phyloP scores from a whole-genome alignment of 129 eudicot species.

The Centaurea solstitialis region DNA sequence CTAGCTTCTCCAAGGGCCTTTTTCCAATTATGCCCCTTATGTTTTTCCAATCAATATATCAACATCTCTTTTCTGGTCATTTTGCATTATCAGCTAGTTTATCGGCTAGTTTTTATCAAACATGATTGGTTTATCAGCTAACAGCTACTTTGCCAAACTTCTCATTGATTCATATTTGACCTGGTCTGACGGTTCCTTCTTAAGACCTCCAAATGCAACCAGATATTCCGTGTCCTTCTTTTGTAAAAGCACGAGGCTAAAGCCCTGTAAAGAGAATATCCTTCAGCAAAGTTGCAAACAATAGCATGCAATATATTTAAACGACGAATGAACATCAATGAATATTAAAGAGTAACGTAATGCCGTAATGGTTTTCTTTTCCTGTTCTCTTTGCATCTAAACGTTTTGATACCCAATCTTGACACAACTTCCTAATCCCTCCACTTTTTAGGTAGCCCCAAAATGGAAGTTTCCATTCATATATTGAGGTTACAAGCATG shows the following conservation, averaged over 20 bases:
- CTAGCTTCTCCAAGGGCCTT: neutral
- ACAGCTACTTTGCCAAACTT: neutral
- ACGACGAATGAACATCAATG: neutral
- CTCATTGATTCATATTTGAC: slow-evolving; percentile 29
- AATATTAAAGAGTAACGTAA: neutral
- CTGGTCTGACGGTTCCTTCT: slow-evolving; percentile 96
- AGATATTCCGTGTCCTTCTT: slow-evolving; percentile 76
- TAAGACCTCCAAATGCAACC: slow-evolving; percentile 94
- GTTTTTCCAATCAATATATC: neutral
- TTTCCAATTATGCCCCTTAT: neutral
- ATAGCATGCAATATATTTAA: neutral
- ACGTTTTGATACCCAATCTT: neutral
- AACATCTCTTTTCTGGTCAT: neutral
- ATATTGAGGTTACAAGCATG: neutral
- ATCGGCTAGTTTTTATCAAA: too few relatives aligned
- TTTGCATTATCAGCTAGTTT: neutral
- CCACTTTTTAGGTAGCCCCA: neutral
- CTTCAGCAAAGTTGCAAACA: slow-evolving; percentile 14
- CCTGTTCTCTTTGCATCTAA: neutral
- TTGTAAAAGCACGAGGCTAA: slow-evolving; percentile 87
- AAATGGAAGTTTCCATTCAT: neutral
- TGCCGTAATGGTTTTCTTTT: neutral
- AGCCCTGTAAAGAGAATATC: slow-evolving; percentile 56
- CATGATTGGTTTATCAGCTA: neutral
- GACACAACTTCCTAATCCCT: neutral